Evolutionary conservation across 1,284 basidiomycete species (phyloP), one percentile per base, ranked within the genome.

Genomic region (Dichomitus squalens): DNA sequence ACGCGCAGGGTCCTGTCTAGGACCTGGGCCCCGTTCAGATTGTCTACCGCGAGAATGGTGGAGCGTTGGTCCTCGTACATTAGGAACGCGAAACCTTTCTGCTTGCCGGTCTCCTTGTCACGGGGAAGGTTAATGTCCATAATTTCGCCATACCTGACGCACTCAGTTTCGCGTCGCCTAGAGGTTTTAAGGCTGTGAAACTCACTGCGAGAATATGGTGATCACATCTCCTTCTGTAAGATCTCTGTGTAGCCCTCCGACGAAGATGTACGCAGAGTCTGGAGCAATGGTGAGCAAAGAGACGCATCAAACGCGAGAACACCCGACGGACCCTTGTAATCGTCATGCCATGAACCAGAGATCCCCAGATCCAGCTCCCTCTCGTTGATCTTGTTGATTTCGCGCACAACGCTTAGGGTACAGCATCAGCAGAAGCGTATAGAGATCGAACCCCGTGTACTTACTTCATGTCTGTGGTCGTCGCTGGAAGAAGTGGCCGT

Each of bases 31-130:
- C 97, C 97, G 70, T 98, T 98, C 73, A 99, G 84, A 76, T 99
- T 99, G 77, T 99, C 97, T 62, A 99, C 96, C 5, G 97, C 97
- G 36, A 99, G 81, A 51, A 98, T 76, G 3, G 97, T 99, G 55
- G 93, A 96, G 46, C 94, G 85, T 75, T 99, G 97, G 76, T 99
- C 95, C 75, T 97, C 93, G 74, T 98, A 99, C 96, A 99, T 98
- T 60, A 99, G 78, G 76, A 98, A 99, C 3, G 87, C 96, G 71
- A 99, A 99, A 0, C 97, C 97, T 66, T 82, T 86, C 3, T 88
- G 80, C 71, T 95, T 95, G 31, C 93, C 92, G 0, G 95, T 95
- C 61, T 89, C 81, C 70, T 95, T 94, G 75, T 96, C 93, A 47
- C 95, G 85, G 20, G 97, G 96, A 70, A 99, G 81, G 72, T 98